These are phyloP conservation scores for Wolfiporia cocos DNA, from an alignment of 1,284 basidiomycete species.

Conservation along the genomic window DNA sequence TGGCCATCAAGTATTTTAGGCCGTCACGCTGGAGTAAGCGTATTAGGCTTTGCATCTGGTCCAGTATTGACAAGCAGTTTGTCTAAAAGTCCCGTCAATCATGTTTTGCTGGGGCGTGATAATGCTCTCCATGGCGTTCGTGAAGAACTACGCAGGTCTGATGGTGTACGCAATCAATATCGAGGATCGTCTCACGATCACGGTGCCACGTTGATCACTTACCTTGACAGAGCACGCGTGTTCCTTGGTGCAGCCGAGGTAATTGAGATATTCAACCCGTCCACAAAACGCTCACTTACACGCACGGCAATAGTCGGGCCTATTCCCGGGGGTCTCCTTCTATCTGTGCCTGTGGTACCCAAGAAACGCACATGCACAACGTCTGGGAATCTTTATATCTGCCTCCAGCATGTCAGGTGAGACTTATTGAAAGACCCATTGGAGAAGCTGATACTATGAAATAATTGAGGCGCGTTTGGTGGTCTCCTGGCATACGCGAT, in stretches of 20 bases:
- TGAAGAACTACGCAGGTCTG: slow-evolving; percentile 11
- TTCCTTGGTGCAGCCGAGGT: slow-evolving; percentile 2
- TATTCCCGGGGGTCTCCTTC: slow-evolving; percentile 2
- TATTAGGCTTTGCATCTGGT: too few species aligned
- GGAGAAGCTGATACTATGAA: too few species aligned
- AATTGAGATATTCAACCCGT: not conserved
- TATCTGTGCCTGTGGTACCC: slow-evolving; percentile 2
- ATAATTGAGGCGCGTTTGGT: slow-evolving; percentile 4
- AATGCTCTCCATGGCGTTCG: slow-evolving; percentile 11
- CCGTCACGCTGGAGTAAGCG: slow-evolving; percentile 12
- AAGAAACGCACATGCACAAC: slow-evolving; percentile 2
- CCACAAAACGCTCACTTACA: not conserved
- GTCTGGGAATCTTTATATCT: slow-evolving; percentile 1
- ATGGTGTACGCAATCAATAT: slow-evolving; percentile 3
- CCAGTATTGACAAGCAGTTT: too few species aligned
- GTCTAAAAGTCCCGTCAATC: slow-evolving; percentile 8
- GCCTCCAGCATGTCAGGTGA: slow-evolving; percentile 1
- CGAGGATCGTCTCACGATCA: not conserved
- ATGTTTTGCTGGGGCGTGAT: slow-evolving; percentile 13
- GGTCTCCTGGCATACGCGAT: slow-evolving; percentile 3
- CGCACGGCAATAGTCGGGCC: not conserved
- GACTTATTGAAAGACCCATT: not conserved
- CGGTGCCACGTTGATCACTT: not conserved
- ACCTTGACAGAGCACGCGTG: not conserved
- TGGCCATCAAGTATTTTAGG: slow-evolving; percentile 9